A percentile compares a stretch with the other conserved stretches of the same genome.
Evolutionary conservation across 257 asterid genomes (phyloP).

Genomic region (Misopates orontium): DNA sequence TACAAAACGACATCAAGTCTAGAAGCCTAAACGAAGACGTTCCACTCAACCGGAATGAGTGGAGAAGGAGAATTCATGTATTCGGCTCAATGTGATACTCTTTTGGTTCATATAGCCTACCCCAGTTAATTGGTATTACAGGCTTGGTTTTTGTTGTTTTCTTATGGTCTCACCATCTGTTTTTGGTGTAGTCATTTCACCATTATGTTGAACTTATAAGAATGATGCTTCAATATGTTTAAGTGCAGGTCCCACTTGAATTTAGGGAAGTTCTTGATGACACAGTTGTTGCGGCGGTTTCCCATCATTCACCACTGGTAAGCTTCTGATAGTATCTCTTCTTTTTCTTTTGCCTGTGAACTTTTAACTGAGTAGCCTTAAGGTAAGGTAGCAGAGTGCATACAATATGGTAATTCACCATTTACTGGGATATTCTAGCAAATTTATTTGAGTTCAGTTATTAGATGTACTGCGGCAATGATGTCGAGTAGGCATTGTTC

Average conservation of each 20-base stretch:
- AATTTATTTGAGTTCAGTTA: background rate
- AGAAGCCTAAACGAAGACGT: too few relatives aligned
- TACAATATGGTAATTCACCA: slow-evolving; percentile 21
- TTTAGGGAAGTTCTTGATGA: slow-evolving; percentile 90
- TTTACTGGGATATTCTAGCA: slow-evolving; percentile 14
- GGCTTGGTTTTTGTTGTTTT: too few relatives aligned
- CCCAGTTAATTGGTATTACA: too few relatives aligned
- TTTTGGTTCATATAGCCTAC: too few relatives aligned
- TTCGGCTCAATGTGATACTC: too few relatives aligned
- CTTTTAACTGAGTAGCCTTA: slow-evolving; percentile 19
- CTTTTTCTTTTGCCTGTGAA: slow-evolving; percentile 12
- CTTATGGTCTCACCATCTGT: background rate
- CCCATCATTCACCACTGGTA: slow-evolving; percentile 79
- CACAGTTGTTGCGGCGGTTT: slow-evolving; percentile 81
- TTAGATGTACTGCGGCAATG: slow-evolving; percentile 8
- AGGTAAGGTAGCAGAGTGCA: slow-evolving; percentile 9
- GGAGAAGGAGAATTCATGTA: too few relatives aligned
- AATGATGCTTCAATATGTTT: slow-evolving; percentile 26
- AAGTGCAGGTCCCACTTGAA: slow-evolving; percentile 84
- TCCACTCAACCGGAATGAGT: too few relatives aligned
- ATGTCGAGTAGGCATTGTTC: slow-evolving; percentile 23
- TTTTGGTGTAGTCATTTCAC: background rate
- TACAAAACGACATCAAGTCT: too few relatives aligned
- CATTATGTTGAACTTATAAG: slow-evolving; percentile 14
- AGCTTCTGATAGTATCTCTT: slow-evolving; percentile 28